Evolutionary conservation across 202 grass and related monocot species (phyloP), one percentile per base, ranked within the genome.

Genomic region (Miscanthus sacchariflorus): DNA sequence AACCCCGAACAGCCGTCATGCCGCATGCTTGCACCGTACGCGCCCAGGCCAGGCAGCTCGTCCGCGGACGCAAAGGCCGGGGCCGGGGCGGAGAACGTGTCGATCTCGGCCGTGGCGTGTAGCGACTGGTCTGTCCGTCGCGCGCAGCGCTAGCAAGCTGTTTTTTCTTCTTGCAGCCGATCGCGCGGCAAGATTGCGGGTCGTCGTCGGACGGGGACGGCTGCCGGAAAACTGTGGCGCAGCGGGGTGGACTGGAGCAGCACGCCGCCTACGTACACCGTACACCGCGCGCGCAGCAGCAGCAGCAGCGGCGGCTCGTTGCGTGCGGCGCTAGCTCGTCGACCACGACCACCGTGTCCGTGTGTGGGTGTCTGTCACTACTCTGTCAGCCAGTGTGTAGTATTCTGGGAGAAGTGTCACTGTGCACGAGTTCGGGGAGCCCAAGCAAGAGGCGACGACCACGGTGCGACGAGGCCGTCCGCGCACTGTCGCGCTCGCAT

Each of bases 401-500:
- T 68, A 39, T 10, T 38, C 38, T 4, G 70, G 21, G 23, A 12
- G 40, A 74, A 6, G 27, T 79, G 84, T 79, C 89, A 0, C 18
- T 68, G 74, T 90, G 72, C 23, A 79, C 5, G 79, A 91, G 54
- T 89, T 78, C 78, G 46, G 72, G 44, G 78, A 82, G 67, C 25
- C 15, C 35, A 91, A 85, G 90, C 82, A 89, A 85, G 2, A 3
- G 2, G 46, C 3, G 46, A 48, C 12, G 46, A 48, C 46, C 12
- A 5, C 19, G 52, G 52, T 52, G 49, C n/a, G 9, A 66, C 24
- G 63, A 66, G 56, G 39, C 39, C 10, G 70, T 2, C 10, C 21
- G 21, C 39, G 49, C 36, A 58, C 64, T 36, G 80, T 83, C 65
- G 56, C 73, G 30, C 18, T 83, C 39, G 6, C 18, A 1, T 21